These are phyloP conservation scores for Rhizophagus clarus DNA, from an alignment of 192 early-diverging fungal genomes.

Conservation along the genomic window DNA sequence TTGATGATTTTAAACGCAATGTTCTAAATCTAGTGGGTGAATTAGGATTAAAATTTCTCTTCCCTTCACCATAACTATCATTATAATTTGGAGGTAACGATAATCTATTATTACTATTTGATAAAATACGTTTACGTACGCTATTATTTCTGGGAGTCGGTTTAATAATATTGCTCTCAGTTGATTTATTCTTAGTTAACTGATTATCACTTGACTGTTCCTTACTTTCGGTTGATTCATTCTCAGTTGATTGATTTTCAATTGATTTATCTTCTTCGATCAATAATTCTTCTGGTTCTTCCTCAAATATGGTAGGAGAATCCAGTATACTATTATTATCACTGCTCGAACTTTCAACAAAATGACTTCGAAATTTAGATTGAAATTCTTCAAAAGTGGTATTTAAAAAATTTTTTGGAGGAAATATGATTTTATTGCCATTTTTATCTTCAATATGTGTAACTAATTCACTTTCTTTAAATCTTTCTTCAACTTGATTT, in stretches of 20 bases:
- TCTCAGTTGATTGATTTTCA: neutral
- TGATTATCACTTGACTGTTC: neutral
- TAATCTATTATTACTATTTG: neutral
- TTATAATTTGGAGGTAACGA: slow-evolving; percentile 12
- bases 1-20: slow-evolving; percentile 11
- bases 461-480: neutral
- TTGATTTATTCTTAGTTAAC: neutral
- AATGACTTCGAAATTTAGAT: neutral
- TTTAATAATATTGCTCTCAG: neutral
- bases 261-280: neutral
- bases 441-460: neutral
- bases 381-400: neutral
- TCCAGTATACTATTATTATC: neutral
- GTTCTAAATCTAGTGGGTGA: slow-evolving; percentile 18
- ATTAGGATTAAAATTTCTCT: neutral
- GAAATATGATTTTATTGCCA: neutral
- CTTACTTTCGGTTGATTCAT: neutral
- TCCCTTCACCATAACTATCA: neutral
- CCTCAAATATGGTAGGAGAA: neutral
- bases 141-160: neutral
- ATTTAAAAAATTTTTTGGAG: neutral
- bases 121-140: neutral
- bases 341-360: neutral
- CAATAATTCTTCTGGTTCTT: neutral
- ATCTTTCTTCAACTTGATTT: slow-evolving; percentile 1